Evolutionary conservation across 441 rosid genomes (phyloP), one percentile per base, ranked within the genome.

Genomic region (Mallotus japonicus): DNA sequence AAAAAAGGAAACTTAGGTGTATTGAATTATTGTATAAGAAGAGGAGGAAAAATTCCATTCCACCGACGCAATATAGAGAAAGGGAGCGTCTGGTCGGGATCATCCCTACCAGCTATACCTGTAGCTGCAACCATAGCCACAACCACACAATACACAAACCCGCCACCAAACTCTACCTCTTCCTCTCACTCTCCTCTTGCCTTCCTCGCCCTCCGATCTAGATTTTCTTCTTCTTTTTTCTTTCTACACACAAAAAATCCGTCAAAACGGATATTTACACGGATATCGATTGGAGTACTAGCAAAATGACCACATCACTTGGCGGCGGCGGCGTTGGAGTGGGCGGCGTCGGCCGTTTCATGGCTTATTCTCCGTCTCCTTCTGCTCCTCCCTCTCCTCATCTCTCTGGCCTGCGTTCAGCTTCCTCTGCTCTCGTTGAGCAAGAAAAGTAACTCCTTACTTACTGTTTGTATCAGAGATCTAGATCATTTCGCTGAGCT

Each of bases 351-450:
- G 75, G 72, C 42, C 74, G 81, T 40, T 90, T 57, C 80, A 86
- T 90, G 93, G 85, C 89, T 22, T 90, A 78, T 84, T 90, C 96
- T 56, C 93, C 89, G 6, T 90, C 95, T 28, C 95, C 88, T 15
- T 87, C 93, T 13, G 87, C 88, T 8, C 88, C 90, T 79, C 87
- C 81, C 80, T 86, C 96, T 49, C 93, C 92, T 69, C 96, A 85
- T 70, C 77, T 87, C 67, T 67, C 87, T 61, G 77, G 87, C 62
- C 83, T 88, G 65, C 96, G 87, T 68, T 82, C 89, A 53, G 81
- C 91, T 62, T 80, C 89, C 47, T 64, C 90, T 32, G 85, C 84
- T 50, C 62, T 87, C 44, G 81, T 79, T 34, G 92, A 90, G 78
- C 92, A 87, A 55, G 92, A 88, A 20, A 86, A 86, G 96, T 90